phyloP scores from a whole-genome alignment of 371 early-diverging fungal genomes.

The Nematocida homosporus region DNA sequence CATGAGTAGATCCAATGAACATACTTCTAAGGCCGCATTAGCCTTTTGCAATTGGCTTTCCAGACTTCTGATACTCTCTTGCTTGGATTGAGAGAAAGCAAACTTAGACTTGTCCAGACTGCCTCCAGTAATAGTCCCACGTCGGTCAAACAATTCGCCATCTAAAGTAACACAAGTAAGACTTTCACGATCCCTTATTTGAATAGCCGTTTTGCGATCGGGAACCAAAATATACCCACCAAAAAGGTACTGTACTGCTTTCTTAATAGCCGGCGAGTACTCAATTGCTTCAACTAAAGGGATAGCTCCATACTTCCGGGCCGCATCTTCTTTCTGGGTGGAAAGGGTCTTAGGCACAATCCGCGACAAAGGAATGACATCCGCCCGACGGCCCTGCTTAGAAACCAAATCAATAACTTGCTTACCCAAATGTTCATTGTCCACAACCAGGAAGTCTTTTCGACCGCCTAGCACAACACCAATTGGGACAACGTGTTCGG shows the following conservation, averaged over 20 bases:
- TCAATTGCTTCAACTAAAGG: constrained; percentile 48
- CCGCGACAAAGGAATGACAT: constrained; percentile 91
- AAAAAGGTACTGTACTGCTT: constrained; percentile 89
- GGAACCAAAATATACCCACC: constrained; percentile 76
- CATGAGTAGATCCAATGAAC: neutral
- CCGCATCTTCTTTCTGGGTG: constrained; percentile 69
- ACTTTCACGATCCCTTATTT: constrained; percentile 73
- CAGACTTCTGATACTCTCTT: neutral
- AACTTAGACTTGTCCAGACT: constrained; percentile 67
- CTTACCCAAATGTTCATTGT: constrained; percentile 80
- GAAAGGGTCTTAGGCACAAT: constrained; percentile 69
- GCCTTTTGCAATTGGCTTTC: neutral
- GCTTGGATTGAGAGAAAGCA: constrained; percentile 54
- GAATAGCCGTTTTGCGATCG: constrained; percentile 73
- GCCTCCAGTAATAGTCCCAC: constrained; percentile 92
- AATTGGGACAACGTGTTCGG: constrained; percentile 68
- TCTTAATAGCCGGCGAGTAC: constrained; percentile 54
- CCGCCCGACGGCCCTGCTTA: constrained; percentile 73
- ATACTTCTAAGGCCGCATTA: neutral
- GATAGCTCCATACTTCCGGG: constrained; percentile 61
- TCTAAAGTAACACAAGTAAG: constrained; percentile 81
- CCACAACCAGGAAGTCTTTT: constrained; percentile 73
- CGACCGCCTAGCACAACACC: constrained; percentile 60
- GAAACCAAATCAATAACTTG: constrained; percentile 68
- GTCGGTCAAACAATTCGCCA: constrained; percentile 95